Conservation (phyloP, 192 early-diverging fungal species). For the Ramicandelaber brevisporus region DNA sequence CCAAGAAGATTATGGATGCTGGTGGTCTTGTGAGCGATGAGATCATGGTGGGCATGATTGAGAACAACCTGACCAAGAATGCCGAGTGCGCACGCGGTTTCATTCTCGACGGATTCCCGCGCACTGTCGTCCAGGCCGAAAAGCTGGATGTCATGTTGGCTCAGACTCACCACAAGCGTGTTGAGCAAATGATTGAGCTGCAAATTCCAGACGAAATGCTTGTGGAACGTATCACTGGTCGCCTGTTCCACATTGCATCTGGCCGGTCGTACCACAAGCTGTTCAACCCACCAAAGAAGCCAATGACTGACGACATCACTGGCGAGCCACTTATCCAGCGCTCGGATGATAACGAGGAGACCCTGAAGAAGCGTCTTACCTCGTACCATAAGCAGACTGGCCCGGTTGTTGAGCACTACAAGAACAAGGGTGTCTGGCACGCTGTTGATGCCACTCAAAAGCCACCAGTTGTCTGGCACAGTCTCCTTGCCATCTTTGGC, state of each 20-base stretch:
- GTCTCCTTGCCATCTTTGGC: slow-evolving; percentile 69
- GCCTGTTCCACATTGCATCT: slow-evolving; percentile 77
- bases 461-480: slow-evolving; percentile 71
- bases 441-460: slow-evolving; percentile 80
- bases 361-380: slow-evolving; percentile 74
- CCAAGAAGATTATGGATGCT: slow-evolving; percentile 98
- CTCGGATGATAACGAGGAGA: slow-evolving; percentile 88
- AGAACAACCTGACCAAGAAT: slow-evolving; percentile 89
- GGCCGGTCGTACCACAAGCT: slow-evolving; percentile 93
- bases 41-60: slow-evolving; percentile 92
- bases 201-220: slow-evolving; percentile 80
- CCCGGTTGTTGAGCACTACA: slow-evolving; percentile 76
- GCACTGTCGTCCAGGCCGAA: slow-evolving; percentile 91
- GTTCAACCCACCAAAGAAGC: slow-evolving; percentile 84
- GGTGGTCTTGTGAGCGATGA: slow-evolving; percentile 95
- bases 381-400: slow-evolving; percentile 63
- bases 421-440: slow-evolving; percentile 74
- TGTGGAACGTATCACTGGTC: slow-evolving; percentile 87
- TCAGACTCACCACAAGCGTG: slow-evolving; percentile 34
- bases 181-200: slow-evolving; percentile 82
- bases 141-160: slow-evolving; percentile 95
- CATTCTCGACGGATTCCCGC: slow-evolving; percentile 97
- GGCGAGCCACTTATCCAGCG: slow-evolving; percentile 94
- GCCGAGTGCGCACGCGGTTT: slow-evolving; percentile 91
- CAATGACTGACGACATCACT: slow-evolving; percentile 82